phyloP scores from a whole-genome alignment of 139 green algal species.

The Chloropicon primus region DNA sequence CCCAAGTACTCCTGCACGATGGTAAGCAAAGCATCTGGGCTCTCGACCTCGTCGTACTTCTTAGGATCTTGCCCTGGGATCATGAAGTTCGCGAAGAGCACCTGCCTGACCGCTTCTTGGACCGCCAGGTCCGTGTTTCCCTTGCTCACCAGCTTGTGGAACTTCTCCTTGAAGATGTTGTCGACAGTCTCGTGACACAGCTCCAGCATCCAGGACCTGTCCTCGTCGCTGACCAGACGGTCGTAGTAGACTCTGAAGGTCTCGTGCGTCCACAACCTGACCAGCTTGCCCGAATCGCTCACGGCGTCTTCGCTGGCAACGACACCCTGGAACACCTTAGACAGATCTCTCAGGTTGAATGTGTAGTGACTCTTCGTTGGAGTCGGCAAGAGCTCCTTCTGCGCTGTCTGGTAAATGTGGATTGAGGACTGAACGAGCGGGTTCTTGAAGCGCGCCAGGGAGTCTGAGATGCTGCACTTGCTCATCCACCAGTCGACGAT shows the following conservation, averaged over 20 bases:
- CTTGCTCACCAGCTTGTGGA: conserved; percentile 30
- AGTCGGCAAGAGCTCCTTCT: conserved; percentile 33
- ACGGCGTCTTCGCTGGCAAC: not conserved
- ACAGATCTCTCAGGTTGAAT: conserved; percentile 47
- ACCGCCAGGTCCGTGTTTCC: conserved; percentile 16
- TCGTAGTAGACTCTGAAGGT: conserved; percentile 56
- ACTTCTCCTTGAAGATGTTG: conserved; percentile 56
- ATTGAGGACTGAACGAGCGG: not conserved
- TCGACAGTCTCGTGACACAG: conserved; percentile 27
- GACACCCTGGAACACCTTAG: conserved; percentile 21
- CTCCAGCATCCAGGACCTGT: conserved; percentile 45
- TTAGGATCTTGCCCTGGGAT: conserved; percentile 27
- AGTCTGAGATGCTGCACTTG: not conserved
- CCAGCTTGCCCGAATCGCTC: conserved; percentile 22
- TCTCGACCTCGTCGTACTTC: conserved; percentile 40
- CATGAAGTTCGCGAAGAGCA: conserved; percentile 73
- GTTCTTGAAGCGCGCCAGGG: not conserved
- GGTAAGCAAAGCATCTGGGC: conserved; percentile 19
- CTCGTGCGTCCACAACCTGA: conserved; percentile 44
- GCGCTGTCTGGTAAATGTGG: not conserved
- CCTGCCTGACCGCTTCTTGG: conserved; percentile 19
- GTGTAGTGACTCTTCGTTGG: conserved; percentile 44
- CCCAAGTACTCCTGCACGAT: conserved; percentile 44
- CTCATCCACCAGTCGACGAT: conserved; percentile 47
- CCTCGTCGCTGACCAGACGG: conserved; percentile 45